Evolutionary conservation across 1,284 basidiomycete genomes (phyloP).

Genomic region (Anthracocystis panici-leucophaei): DNA sequence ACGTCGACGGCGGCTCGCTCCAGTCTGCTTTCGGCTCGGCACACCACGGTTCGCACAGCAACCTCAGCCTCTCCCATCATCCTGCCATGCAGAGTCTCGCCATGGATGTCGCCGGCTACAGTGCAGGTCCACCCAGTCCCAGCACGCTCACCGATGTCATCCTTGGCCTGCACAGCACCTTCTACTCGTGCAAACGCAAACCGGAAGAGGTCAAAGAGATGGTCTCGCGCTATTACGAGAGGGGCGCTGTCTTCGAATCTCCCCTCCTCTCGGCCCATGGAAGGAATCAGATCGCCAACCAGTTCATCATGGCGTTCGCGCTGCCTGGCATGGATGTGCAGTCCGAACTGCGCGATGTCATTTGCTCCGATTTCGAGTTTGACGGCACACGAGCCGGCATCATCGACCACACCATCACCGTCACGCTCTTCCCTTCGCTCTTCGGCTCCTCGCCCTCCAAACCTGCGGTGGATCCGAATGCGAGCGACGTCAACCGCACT

Average conservation of each 20-base stretch:
- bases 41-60: conserved; percentile 24
- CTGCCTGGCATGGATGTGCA: conserved; percentile 66
- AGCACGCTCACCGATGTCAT: conserved; percentile 69
- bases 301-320: conserved; percentile 68
- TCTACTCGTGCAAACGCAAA: conserved; percentile 67
- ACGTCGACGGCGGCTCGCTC: conserved; percentile 29
- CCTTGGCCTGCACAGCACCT: conserved; percentile 64
- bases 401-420: conserved; percentile 68
- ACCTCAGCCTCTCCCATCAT: conserved; percentile 39
- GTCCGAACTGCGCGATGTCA: conserved; percentile 68
- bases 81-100: conserved; percentile 38
- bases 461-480: conserved; percentile 19
- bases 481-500: conserved; percentile 45
- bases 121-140: conserved; percentile 61
- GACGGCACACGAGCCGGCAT: conserved; percentile 69
- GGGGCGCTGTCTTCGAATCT: conserved; percentile 66
- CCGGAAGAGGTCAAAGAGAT: conserved; percentile 64
- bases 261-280: conserved; percentile 66
- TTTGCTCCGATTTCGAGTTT: conserved; percentile 69
- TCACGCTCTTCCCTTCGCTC: conserved; percentile 64
- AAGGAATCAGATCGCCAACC: conserved; percentile 66
- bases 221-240: conserved; percentile 66
- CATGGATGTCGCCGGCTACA: conserved; percentile 33
- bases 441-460: conserved; percentile 48
- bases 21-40: conserved; percentile 32